Conservation (phyloP, 1,284 basidiomycete species). For the Naganishia cerealis region DNA sequence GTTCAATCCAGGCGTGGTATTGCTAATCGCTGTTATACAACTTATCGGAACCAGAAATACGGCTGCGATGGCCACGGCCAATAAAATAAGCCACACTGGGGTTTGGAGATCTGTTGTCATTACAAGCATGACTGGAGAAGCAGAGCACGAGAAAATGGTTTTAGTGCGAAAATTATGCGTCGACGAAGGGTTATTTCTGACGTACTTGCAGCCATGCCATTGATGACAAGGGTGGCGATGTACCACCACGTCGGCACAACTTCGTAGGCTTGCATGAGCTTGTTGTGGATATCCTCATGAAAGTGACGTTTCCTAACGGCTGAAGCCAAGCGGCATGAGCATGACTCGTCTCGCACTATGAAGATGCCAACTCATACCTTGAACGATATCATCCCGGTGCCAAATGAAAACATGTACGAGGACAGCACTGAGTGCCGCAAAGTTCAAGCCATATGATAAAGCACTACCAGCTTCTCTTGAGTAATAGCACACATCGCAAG, state of each 20-base stretch:
- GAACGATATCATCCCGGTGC: slow-evolving; percentile 57
- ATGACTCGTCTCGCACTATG: background rate
- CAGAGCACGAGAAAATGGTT: slow-evolving; percentile 1
- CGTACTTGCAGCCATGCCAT: slow-evolving; percentile 49
- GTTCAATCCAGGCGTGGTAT: slow-evolving; percentile 56
- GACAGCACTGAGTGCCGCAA: slow-evolving; percentile 57
- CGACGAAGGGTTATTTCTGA: background rate
- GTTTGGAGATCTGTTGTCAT: slow-evolving; percentile 56
- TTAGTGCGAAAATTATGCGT: background rate
- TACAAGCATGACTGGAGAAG: slow-evolving; percentile 52
- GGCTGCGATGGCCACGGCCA: slow-evolving; percentile 55
- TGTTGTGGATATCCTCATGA: slow-evolving; percentile 53
- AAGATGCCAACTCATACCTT: slow-evolving; percentile 38
- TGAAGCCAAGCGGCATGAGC: slow-evolving; percentile 12
- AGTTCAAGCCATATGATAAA: slow-evolving; percentile 54
- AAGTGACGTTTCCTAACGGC: slow-evolving; percentile 50
- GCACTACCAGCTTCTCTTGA: slow-evolving; percentile 39
- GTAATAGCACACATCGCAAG: background rate
- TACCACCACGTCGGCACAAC: slow-evolving; percentile 53
- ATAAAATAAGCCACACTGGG: slow-evolving; percentile 56
- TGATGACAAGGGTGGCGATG: slow-evolving; percentile 45
- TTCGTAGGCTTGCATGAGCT: slow-evolving; percentile 50
- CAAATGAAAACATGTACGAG: slow-evolving; percentile 58
- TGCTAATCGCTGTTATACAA: slow-evolving; percentile 57
- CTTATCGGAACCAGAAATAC: slow-evolving; percentile 55